Base-by-base conservation (phyloP, 1,139 yeast genomes). In the Suhomyces maxii region DNA sequence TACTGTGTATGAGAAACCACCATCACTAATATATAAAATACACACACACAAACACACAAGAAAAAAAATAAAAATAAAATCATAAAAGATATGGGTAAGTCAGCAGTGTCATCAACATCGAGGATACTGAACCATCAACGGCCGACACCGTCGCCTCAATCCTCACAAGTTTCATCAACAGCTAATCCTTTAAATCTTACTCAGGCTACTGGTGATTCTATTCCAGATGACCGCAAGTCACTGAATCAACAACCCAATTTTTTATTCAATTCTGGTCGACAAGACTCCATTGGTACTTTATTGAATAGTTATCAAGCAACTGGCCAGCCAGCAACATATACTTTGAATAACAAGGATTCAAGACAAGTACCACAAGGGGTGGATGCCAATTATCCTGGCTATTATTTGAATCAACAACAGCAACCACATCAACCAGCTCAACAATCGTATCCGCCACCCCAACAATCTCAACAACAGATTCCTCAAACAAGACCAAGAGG, bases 201-300 rank as follows among this genome's bases (percentile, higher is more conserved):
- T 13, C 43, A 37, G n/a, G 5, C 44, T 12, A 9, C 37, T n/a
- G 26, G 28, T 18, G 44, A 40, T 36, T 33, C 41, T 3, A 10
- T 44, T 26, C 10, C 40, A 4, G 44, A 43, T 11, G 46, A 40
- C 23, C 25, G 44, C 18, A 46, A 42, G 42, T 23, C 41, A 9
- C 44, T 37, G 39, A 32, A 35, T 11, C 48, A 39, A 31, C 48
- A 44, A 14, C 26, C 47, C 10, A 51, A 45, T 37, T 56, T 57
- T 34, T 42, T 57, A 36, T 56, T 50, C 50, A 56, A 54, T 34
- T 47, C 53, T 7, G 55, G 54, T 13, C 44, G 61, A 12, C 59
- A 53, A 42, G 61, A 58, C 43, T 55, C 54, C 47, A 50, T 58
- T 14, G 42, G 52, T 32, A 48, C 58, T 37, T 48, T 58, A 7